These are phyloP conservation scores for Candida odintsovae DNA, from an alignment of 805 yeast genomes.

Conservation along the genomic window DNA sequence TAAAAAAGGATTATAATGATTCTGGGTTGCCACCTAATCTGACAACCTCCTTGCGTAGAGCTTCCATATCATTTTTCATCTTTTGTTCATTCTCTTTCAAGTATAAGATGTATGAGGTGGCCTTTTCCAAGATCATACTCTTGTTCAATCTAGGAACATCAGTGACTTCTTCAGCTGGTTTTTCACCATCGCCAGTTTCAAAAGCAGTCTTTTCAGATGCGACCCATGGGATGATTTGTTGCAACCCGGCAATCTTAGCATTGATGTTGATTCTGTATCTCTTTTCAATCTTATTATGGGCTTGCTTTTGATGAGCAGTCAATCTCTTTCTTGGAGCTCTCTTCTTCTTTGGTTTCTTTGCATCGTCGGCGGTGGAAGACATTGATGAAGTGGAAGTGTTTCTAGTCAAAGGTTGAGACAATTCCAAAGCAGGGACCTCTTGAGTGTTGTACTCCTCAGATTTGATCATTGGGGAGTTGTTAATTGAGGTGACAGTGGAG, in stretches of 20 bases:
- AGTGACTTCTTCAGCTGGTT: slow-evolving; percentile 8
- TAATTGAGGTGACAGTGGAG: slow-evolving; percentile 21
- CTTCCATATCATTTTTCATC: slow-evolving; percentile 27
- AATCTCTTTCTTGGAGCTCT: slow-evolving; percentile 50
- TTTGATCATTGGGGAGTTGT: slow-evolving; percentile 26
- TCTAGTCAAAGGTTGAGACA: slow-evolving; percentile 7
- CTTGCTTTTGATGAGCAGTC: slow-evolving; percentile 57
- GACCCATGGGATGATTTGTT: slow-evolving; percentile 63
- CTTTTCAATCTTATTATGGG: slow-evolving; percentile 69
- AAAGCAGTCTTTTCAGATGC: slow-evolving; percentile 58
- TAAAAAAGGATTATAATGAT: not conserved
- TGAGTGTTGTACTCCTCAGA: slow-evolving; percentile 15
- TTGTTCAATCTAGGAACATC: slow-evolving; percentile 47
- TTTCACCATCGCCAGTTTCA: slow-evolving; percentile 32
- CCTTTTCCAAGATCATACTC: slow-evolving; percentile 62
- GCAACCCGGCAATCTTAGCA: slow-evolving; percentile 63
- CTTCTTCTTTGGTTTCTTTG: slow-evolving; percentile 32
- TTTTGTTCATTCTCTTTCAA: slow-evolving; percentile 44
- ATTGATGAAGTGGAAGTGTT: slow-evolving; percentile 11
- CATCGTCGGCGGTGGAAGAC: slow-evolving; percentile 3
- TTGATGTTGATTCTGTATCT: slow-evolving; percentile 67
- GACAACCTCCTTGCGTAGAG: slow-evolving; percentile 21
- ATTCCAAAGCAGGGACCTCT: slow-evolving; percentile 9
- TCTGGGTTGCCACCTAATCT: slow-evolving; percentile 19
- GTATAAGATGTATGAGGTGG: slow-evolving; percentile 52